A percentile compares a stretch with the other conserved stretches of the same genome.
phyloP scores from a whole-genome alignment of 331 rosid genomes.

The Phaseolus coccineus region DNA sequence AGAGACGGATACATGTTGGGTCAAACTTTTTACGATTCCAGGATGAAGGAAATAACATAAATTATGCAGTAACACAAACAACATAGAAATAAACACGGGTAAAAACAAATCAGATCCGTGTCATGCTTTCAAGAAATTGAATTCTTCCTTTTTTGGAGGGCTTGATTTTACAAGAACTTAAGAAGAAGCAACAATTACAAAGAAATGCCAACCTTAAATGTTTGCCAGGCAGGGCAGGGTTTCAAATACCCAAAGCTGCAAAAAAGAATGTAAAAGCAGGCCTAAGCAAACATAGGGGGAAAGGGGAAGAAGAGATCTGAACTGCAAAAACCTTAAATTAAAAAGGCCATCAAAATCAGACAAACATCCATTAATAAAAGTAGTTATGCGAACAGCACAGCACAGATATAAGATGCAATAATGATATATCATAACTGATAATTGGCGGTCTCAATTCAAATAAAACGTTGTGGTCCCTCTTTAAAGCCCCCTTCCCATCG shows the following conservation, averaged over 20 bases:
- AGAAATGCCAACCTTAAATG: slow-evolving; percentile 13
- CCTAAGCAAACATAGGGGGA: background rate
- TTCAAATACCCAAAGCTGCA: background rate
- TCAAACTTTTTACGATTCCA: slow-evolving; percentile 18
- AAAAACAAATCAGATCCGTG: slow-evolving; percentile 15
- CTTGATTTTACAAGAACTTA: slow-evolving; percentile 16
- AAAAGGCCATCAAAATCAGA: slow-evolving; percentile 3
- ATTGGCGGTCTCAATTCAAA: slow-evolving; percentile 25
- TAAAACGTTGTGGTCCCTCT: background rate
- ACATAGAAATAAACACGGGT: slow-evolving; percentile 3
- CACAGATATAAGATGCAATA: background rate
- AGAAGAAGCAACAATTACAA: slow-evolving; percentile 16
- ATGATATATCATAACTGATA: slow-evolving; percentile 31
- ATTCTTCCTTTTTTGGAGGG: background rate
- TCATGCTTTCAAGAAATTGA: slow-evolving; percentile 2
- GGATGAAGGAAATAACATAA: slow-evolving; percentile 21
- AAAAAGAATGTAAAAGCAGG: background rate
- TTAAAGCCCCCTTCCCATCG: background rate
- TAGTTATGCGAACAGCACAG: slow-evolving; percentile 22
- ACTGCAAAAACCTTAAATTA: background rate
- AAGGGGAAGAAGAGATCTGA: background rate
- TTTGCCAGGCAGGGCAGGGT: background rate
- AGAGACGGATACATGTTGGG: slow-evolving; percentile 14
- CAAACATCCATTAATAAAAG: background rate
- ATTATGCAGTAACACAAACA: slow-evolving; percentile 10